Evolutionary conservation across 495 filamentous ascomycete genomes (phyloP).

Genomic region (Xylaria curta): DNA sequence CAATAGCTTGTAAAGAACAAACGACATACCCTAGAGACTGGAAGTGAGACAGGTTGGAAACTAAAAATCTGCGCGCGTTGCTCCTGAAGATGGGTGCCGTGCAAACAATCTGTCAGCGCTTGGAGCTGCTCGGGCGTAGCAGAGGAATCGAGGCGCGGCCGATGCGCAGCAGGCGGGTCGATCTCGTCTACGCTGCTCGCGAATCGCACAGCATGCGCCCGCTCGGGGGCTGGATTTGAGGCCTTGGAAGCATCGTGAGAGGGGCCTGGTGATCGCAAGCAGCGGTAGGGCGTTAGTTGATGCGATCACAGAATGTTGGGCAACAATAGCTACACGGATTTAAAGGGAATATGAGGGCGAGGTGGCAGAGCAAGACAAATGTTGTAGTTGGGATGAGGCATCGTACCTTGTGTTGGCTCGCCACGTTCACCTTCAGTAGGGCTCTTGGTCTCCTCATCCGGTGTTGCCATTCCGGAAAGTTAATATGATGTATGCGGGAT

Average conservation of each 20-base stretch:
- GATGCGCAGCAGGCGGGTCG: conserved; percentile 54
- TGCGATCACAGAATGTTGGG: conserved; percentile 19
- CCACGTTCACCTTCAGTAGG: conserved; percentile 17
- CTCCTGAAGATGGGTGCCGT: conserved; percentile 77
- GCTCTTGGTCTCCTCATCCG: conserved; percentile 16
- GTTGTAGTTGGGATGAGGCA: background rate
- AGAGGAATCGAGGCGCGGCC: conserved; percentile 42
- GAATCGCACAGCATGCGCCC: conserved; percentile 73
- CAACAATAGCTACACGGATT: background rate
- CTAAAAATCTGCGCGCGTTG: conserved; percentile 82
- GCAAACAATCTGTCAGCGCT: conserved; percentile 72
- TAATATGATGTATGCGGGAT: conserved; percentile 11
- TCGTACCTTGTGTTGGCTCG: conserved; percentile 21
- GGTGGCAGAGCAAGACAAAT: conserved; percentile 22
- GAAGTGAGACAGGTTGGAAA: conserved; percentile 86
- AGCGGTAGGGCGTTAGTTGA: conserved; percentile 28
- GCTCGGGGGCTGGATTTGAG: conserved; percentile 35
- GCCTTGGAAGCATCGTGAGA: conserved; percentile 33
- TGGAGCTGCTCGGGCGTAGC: conserved; percentile 70
- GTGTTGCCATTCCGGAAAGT: conserved; percentile 16
- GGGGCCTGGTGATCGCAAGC: conserved; percentile 33
- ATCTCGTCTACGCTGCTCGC: conserved; percentile 79
- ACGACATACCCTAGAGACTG: conserved; percentile 73
- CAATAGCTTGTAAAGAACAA: background rate
- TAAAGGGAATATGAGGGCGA: background rate